Conservation (phyloP, 2,329 filamentous ascomycete genomes). For the Fusarium citri region DNA sequence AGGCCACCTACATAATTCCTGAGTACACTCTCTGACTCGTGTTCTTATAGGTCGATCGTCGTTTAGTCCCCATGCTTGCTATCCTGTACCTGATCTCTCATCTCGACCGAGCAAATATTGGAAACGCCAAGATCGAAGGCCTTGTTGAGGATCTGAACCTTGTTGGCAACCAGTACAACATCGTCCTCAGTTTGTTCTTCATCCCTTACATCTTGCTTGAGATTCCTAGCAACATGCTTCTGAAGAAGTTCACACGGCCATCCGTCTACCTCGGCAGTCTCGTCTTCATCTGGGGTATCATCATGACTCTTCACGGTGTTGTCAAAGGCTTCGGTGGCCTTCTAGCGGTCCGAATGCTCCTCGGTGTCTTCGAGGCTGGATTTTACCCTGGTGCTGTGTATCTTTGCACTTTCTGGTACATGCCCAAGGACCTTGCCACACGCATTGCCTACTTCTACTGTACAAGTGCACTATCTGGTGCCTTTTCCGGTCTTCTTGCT, state of each 20-base stretch:
- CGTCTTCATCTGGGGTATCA: conserved; percentile 70
- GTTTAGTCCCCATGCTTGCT: conserved; percentile 32
- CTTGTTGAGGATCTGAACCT: conserved; percentile 62
- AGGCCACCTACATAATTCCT: conserved; percentile 13
- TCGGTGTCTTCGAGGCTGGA: conserved; percentile 74
- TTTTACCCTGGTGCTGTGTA: conserved; percentile 73
- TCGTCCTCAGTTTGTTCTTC: conserved; percentile 62
- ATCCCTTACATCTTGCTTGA: conserved; percentile 67
- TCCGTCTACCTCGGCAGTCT: conserved; percentile 80
- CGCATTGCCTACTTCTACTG: conserved; percentile 81
- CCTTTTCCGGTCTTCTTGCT: conserved; percentile 78
- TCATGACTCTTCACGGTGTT: conserved; percentile 64
- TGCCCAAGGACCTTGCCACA: conserved; percentile 63
- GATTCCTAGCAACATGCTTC: conserved; percentile 77
- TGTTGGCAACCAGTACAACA: conserved; percentile 64
- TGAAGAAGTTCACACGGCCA: conserved; percentile 75
- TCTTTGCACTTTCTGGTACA: conserved; percentile 69
- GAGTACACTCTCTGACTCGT: conserved; percentile 12
- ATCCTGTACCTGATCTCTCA: conserved; percentile 34
- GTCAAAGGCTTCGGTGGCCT: conserved; percentile 61
- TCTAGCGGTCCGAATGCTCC: conserved; percentile 63
- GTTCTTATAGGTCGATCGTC: conserved; percentile 27
- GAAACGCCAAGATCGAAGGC: conserved; percentile 45
- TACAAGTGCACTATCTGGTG: conserved; percentile 81
- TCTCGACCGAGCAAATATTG: conserved; percentile 40